Conservation (phyloP, 1,284 basidiomycete species). For the Ceratobasidium sp. region DNA sequence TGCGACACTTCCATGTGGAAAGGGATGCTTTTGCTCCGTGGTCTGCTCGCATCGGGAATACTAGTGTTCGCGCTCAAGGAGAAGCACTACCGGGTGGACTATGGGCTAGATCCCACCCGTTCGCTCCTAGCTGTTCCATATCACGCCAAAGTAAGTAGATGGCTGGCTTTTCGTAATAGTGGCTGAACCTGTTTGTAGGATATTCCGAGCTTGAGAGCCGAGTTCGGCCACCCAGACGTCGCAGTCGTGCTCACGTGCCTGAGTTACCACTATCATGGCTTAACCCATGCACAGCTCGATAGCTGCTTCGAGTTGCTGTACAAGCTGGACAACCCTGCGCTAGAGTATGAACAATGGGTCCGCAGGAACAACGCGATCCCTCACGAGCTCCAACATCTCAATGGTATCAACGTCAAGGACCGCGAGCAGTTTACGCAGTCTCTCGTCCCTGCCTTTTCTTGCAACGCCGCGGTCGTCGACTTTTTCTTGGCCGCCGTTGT, state of each 20-base stretch:
- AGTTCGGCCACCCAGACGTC: slow-evolving; percentile 63
- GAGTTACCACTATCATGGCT: slow-evolving; percentile 34
- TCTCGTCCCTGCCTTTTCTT: slow-evolving; percentile 59
- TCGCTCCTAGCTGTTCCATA: slow-evolving; percentile 68
- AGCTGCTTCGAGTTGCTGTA: slow-evolving; percentile 29
- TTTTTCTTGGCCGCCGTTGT: slow-evolving; percentile 67
- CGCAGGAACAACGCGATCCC: not conserved
- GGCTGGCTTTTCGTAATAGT: not conserved
- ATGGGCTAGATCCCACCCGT: slow-evolving; percentile 63
- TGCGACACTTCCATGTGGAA: slow-evolving; percentile 53
- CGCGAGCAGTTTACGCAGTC: slow-evolving; percentile 55
- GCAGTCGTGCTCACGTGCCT: slow-evolving; percentile 36
- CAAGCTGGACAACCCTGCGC: slow-evolving; percentile 34
- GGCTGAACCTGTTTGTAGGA: slow-evolving; percentile 61
- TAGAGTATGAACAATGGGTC: slow-evolving; percentile 38
- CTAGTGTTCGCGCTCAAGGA: slow-evolving; percentile 61
- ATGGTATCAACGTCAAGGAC: slow-evolving; percentile 62
- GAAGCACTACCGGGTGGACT: slow-evolving; percentile 68
- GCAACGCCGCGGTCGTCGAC: slow-evolving; percentile 61
- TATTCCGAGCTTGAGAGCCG: slow-evolving; percentile 63
- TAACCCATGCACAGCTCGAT: slow-evolving; percentile 21
- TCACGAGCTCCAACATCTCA: slow-evolving; percentile 49
- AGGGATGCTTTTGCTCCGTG: slow-evolving; percentile 61
- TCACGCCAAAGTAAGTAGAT: slow-evolving; percentile 57
- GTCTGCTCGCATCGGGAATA: slow-evolving; percentile 62